phyloP scores from a whole-genome alignment of 139 green algal species.

The Chlorella sp. region DNA sequence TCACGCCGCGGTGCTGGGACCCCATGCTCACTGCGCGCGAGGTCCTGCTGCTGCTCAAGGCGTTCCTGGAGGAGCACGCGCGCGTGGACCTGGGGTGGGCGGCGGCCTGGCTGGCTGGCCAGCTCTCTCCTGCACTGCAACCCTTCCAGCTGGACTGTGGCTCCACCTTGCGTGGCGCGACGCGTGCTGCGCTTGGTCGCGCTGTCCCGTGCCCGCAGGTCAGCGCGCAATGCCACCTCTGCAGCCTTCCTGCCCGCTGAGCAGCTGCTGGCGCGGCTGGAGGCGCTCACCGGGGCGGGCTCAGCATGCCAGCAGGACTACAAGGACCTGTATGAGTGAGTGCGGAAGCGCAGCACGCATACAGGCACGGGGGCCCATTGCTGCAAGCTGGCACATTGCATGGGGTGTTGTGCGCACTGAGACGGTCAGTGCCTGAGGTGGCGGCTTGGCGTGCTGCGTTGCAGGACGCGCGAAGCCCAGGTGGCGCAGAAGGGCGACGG shows the following conservation, averaged over 20 bases:
- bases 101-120: too few species aligned
- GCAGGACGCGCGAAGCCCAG: conserved; percentile 14
- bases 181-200: too few species aligned
- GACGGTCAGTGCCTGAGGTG: background rate
- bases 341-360: background rate
- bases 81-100: conserved; percentile 65
- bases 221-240: conserved; percentile 20
- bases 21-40: conserved; percentile 62
- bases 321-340: conserved; percentile 44
- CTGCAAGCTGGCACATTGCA: background rate
- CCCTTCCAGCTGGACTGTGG: too few species aligned
- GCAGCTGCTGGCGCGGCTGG: conserved; percentile 57
- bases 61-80: conserved; percentile 60
- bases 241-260: conserved; percentile 57
- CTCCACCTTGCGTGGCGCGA: too few species aligned
- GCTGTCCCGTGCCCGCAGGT: too few species aligned
- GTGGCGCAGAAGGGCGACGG: background rate
- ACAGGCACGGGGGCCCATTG: background rate
- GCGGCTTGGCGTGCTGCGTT: background rate
- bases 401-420: background rate
- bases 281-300: conserved; percentile 56
- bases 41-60: conserved; percentile 32
- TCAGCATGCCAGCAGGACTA: conserved; percentile 28
- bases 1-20: conserved; percentile 71
- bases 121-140: too few species aligned